A percentile compares a stretch with the other conserved stretches of the same genome.
phyloP scores from a whole-genome alignment of 2,329 filamentous ascomycete species.

The Penicillium occitanis region DNA sequence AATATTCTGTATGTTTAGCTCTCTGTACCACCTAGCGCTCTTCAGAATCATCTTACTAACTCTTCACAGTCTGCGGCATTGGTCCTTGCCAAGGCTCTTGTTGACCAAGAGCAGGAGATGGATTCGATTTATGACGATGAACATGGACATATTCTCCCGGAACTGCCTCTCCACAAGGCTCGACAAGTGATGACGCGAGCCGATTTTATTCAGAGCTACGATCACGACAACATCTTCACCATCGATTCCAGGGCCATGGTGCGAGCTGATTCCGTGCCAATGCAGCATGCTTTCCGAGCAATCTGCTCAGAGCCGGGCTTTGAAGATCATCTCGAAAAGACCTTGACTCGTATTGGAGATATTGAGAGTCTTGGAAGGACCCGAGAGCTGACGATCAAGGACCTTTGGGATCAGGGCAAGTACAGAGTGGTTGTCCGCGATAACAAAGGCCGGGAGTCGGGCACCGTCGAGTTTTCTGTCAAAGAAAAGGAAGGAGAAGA shows the following conservation, averaged over 20 bases:
- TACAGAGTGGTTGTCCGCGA: slow-evolving; percentile 64
- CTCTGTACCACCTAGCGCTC: neutral
- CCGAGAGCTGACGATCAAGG: slow-evolving; percentile 93
- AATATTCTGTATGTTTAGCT: slow-evolving; percentile 71
- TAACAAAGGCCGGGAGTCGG: slow-evolving; percentile 48
- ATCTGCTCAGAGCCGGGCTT: slow-evolving; percentile 79
- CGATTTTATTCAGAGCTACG: slow-evolving; percentile 90
- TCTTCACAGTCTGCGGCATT: slow-evolving; percentile 70
- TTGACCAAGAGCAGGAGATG: slow-evolving; percentile 72
- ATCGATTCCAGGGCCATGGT: slow-evolving; percentile 87
- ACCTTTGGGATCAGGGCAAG: slow-evolving; percentile 79
- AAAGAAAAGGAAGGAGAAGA: slow-evolving; percentile 38
- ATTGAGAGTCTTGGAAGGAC: slow-evolving; percentile 93
- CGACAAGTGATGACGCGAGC: slow-evolving; percentile 93
- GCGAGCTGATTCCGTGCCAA: slow-evolving; percentile 89
- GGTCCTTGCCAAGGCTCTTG: slow-evolving; percentile 85
- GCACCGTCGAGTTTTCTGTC: slow-evolving; percentile 51
- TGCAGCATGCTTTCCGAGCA: slow-evolving; percentile 87
- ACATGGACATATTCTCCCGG: slow-evolving; percentile 72
- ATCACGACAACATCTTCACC: slow-evolving; percentile 91
- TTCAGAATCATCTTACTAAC: slow-evolving; percentile 2
- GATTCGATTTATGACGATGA: slow-evolving; percentile 63
- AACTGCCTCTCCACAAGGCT: slow-evolving; percentile 76
- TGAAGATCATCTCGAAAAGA: slow-evolving; percentile 76
- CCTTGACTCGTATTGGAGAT: slow-evolving; percentile 79